Conservation (phyloP, 169 alveolate genomes). For the Amoebophrya sp. region DNA sequence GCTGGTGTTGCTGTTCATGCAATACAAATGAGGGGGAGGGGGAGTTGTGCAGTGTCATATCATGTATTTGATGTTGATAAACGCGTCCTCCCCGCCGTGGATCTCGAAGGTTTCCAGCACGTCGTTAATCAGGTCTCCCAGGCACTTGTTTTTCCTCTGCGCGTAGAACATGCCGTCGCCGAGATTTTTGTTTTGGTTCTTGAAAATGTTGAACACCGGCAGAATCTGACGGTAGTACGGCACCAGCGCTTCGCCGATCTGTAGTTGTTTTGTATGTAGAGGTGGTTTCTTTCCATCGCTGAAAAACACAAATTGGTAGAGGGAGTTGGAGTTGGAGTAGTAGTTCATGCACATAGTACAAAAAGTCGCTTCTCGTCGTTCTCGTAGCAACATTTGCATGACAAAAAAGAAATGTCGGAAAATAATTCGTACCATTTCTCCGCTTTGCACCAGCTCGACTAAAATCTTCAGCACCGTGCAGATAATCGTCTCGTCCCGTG, state of each 20-base stretch:
- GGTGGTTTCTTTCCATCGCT: not conserved
- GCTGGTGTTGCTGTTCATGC: too few relatives aligned
- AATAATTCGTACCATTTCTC: not conserved
- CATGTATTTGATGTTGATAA: constrained; percentile 77
- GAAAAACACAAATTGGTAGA: not conserved
- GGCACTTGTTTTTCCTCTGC: constrained; percentile 62
- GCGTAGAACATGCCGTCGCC: constrained; percentile 79
- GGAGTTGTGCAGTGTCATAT: too few relatives aligned
- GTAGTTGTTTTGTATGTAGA: not conserved
- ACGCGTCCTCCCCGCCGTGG: constrained; percentile 88
- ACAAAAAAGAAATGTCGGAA: not conserved
- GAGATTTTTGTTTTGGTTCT: constrained; percentile 63
- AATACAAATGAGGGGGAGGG: too few relatives aligned
- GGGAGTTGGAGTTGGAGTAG: too few relatives aligned
- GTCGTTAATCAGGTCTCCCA: constrained; percentile 44
- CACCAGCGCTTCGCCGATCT: constrained; percentile 84
- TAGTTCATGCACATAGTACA: too few relatives aligned
- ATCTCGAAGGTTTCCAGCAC: constrained; percentile 71
- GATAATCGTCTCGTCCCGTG: constrained; percentile 82
- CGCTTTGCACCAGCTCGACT: constrained; percentile 44
- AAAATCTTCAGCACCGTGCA: constrained; percentile 42
- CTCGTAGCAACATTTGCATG: not conserved
- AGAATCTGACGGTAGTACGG: constrained; percentile 89
- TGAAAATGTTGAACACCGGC: constrained; percentile 78
- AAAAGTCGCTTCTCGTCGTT: too few relatives aligned